These are phyloP conservation scores for Cyclotella baltica DNA, from an alignment of 108 stramenopile genomes.

Conservation along the genomic window DNA sequence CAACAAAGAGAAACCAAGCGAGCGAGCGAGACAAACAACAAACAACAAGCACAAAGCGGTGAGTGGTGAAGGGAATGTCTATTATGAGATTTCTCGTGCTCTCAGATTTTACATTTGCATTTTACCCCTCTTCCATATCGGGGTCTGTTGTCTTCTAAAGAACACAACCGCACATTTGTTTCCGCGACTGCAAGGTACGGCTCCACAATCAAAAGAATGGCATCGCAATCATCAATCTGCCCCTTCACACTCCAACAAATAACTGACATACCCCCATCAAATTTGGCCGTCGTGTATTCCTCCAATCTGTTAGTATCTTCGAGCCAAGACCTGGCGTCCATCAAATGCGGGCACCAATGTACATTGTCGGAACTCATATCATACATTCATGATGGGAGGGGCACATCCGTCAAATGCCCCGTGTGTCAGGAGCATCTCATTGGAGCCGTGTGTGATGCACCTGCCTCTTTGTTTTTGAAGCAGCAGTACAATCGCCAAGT, in stretches of 20 bases:
- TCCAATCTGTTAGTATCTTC: constrained; percentile 15
- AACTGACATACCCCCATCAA: constrained; percentile 12
- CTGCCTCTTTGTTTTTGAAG: constrained; percentile 1
- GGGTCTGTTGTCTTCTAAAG: too few species aligned
- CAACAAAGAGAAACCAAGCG: too few species aligned
- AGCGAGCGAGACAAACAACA: too few species aligned
- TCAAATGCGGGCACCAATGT: constrained; percentile 35
- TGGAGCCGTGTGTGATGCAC: constrained; percentile 24
- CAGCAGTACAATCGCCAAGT: background rate
- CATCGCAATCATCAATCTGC: constrained; percentile 21
- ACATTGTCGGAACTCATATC: constrained; percentile 32
- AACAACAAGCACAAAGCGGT: too few species aligned
- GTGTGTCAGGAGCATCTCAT: constrained; percentile 20
- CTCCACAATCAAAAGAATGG: background rate
- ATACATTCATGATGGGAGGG: constrained; percentile 37
- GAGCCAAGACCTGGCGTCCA: background rate
- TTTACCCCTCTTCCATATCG: too few species aligned
- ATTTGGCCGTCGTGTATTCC: constrained; percentile 32
- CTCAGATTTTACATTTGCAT: too few species aligned
- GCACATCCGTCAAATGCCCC: constrained; percentile 24
- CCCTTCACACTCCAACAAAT: constrained; percentile 43
- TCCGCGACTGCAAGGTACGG: too few species aligned
- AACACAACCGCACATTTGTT: too few species aligned
- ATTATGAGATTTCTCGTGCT: too few species aligned
- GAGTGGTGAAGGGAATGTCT: too few species aligned